Conservation (phyloP, 306 rosid genomes). For the Rubus parviflorus region DNA sequence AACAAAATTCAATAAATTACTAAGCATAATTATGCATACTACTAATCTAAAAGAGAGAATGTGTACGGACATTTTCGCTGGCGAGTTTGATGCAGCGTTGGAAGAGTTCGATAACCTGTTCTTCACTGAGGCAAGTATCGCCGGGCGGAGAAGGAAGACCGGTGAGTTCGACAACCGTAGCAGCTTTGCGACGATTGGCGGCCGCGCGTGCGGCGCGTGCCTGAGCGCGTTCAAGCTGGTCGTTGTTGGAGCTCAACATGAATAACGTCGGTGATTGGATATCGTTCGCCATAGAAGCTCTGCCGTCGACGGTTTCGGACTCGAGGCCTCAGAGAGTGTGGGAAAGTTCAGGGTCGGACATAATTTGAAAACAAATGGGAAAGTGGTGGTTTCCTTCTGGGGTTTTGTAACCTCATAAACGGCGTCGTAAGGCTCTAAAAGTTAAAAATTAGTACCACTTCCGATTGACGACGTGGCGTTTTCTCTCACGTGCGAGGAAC, state of each 20-base stretch:
- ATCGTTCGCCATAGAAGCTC: slow-evolving; percentile 51
- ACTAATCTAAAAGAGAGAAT: neutral
- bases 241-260: slow-evolving; percentile 70
- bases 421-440: neutral
- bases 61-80: slow-evolving; percentile 65
- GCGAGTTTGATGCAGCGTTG: slow-evolving; percentile 93
- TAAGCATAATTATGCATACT: no score
- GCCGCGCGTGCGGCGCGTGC: slow-evolving; percentile 90
- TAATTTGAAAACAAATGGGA: neutral
- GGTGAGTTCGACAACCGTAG: neutral
- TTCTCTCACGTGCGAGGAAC: neutral
- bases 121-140: slow-evolving; percentile 58
- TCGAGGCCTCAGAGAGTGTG: slow-evolving; percentile 38
- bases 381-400: neutral
- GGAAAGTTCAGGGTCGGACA: neutral
- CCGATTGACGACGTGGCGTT: neutral
- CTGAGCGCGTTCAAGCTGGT: slow-evolving; percentile 83
- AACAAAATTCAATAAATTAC: neutral
- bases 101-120: slow-evolving; percentile 79
- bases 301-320: slow-evolving; percentile 28
- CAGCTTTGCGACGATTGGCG: slow-evolving; percentile 45
- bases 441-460: no score
- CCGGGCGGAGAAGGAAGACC: slow-evolving; percentile 1
- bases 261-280: slow-evolving; percentile 68
- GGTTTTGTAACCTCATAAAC: neutral